Conservation (phyloP, 2,329 filamentous ascomycete species). For the Diaporthe sp. region DNA sequence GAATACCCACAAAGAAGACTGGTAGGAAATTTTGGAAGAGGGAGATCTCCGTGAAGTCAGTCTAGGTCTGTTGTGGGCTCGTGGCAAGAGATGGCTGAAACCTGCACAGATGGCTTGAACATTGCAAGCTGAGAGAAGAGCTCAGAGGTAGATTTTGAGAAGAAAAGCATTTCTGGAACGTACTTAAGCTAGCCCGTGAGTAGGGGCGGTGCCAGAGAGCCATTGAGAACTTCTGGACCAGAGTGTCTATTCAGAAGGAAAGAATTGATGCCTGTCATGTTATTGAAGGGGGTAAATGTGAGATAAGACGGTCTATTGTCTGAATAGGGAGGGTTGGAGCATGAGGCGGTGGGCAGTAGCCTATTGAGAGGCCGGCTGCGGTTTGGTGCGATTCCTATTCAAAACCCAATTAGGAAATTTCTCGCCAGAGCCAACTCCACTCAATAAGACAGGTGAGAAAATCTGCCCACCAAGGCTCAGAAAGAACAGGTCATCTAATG, state of each 20-base stretch:
- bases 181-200: background rate
- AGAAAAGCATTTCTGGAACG: background rate
- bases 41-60: background rate
- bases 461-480: background rate
- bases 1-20: background rate
- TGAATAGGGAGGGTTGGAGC: slow-evolving; percentile 1
- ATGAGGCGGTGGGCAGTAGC: background rate
- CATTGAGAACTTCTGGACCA: slow-evolving; percentile 22
- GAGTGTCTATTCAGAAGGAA: slow-evolving; percentile 27
- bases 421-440: background rate
- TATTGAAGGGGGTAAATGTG: slow-evolving; percentile 3
- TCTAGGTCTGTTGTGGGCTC: background rate
- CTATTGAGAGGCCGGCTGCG: background rate
- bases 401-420: slow-evolving; percentile 28
- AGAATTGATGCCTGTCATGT: background rate
- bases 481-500: background rate
- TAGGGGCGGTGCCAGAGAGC: slow-evolving; percentile 4
- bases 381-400: slow-evolving; percentile 20
- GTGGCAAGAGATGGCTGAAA: background rate
- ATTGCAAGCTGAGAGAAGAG: background rate
- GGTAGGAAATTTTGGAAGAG: background rate
- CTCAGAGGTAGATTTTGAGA: background rate
- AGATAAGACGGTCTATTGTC: slow-evolving; percentile 28
- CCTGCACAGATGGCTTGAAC: background rate
- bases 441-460: background rate